A percentile compares a stretch with the other conserved stretches of the same genome.
Conservation (phyloP, 2,329 filamentous ascomycete genomes). For the Monilinia polystroma region DNA sequence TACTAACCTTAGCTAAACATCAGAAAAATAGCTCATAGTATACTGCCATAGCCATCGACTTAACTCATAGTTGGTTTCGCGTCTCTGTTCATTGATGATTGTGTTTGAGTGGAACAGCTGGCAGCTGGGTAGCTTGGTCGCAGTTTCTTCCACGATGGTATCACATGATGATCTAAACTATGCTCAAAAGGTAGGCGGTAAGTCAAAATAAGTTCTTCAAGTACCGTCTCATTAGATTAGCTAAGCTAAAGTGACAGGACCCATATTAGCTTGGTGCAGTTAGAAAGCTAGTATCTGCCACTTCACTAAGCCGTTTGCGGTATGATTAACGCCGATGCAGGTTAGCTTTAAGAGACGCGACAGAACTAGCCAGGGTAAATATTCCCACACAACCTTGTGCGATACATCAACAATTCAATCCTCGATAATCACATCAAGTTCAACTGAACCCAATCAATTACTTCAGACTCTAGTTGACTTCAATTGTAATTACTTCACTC, state of each 20-base stretch:
- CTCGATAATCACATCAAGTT: not conserved
- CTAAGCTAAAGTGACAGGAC: not conserved
- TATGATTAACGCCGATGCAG: not conserved
- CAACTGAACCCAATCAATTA: not conserved
- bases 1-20: too few relatives aligned
- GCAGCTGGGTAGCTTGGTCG: too few relatives aligned
- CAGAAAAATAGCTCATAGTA: not conserved
- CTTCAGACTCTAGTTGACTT: not conserved
- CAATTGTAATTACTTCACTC: not conserved
- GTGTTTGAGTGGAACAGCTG: too few relatives aligned
- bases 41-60: too few relatives aligned
- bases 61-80: too few relatives aligned
- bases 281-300: not conserved
- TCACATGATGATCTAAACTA: too few relatives aligned
- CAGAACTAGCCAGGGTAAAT: not conserved
- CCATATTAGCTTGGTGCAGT: not conserved
- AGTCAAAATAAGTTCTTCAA: not conserved
- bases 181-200: too few relatives aligned
- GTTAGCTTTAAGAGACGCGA: slow-evolving; percentile 3
- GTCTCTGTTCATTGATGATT: too few relatives aligned
- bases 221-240: not conserved
- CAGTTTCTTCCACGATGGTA: too few relatives aligned
- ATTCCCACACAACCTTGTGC: slow-evolving; percentile 14
- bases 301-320: not conserved
- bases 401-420: not conserved